Base-by-base conservation (phyloP, 2,329 filamentous ascomycete genomes). In the Aureobasidium uvarum region DNA sequence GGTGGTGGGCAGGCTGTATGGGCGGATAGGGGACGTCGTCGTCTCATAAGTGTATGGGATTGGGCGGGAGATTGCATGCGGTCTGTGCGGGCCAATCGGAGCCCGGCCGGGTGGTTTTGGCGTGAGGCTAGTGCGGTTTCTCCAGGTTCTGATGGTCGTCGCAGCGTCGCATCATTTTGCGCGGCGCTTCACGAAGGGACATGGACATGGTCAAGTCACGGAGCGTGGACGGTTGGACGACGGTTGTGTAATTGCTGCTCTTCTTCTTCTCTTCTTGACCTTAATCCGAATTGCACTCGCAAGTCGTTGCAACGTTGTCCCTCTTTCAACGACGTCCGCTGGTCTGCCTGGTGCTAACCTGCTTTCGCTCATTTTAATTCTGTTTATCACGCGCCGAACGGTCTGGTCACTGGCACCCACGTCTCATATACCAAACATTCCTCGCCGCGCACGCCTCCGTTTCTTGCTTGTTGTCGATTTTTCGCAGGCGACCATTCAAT, bases 371-470 rank as follows among this genome's bases (percentile, higher is more conserved):
- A 65, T 65, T 65, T 65, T 65, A 65, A 59, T 60, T 59, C 45
- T 59, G 63, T 51, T 65, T 59, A 56, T 60, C 60, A 51, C 62
- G 54, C 52, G 54, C 54, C 54, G 52, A 36, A 59, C 63, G 45
- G 52, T 65, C 52, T 58, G 46, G 54, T 62, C 62, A 65, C 62
- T 36, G 50, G 50, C 31, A 18, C 50, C 50, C 51, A 50, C 45
- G 7, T 31, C 46, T 55, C 63, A 65, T 65, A 65, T 65, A 65
- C 63, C 63, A 51, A 59, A 60, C 63, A 65, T 65, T 65, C 63
- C 63, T 65, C 63, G 52, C 36, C 58, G 54, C 45, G 54, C 50
- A 46, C 51, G 51, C 62, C 48, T 62, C 36, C 33, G 59, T 43
- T 52, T 64, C 60, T 64, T 55, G 60, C 39, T 55, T 55, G 60